Evolutionary conservation across 176 grass and related monocot genomes (phyloP).

Genomic region (Avena atlantica): DNA sequence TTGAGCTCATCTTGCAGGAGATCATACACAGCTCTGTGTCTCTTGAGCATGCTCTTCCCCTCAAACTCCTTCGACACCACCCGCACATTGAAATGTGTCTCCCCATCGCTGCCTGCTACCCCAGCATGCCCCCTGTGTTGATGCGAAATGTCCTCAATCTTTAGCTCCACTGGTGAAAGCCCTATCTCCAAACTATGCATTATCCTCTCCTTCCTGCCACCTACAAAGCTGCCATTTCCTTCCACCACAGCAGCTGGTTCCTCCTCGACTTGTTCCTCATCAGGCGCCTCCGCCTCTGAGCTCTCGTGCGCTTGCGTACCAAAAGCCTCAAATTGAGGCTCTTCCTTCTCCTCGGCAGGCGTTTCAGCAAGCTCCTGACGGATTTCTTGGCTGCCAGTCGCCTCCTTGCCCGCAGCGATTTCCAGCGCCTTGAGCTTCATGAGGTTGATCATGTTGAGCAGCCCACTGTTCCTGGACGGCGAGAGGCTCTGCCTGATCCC

Average conservation of each 20-base stretch:
- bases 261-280: slow-evolving; percentile 32
- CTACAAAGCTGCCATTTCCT: slow-evolving; percentile 35
- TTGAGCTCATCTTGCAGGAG: slow-evolving; percentile 80
- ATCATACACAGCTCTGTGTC: slow-evolving; percentile 83
- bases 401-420: background rate
- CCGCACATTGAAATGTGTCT: slow-evolving; percentile 90
- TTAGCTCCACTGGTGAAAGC: slow-evolving; percentile 58
- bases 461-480: slow-evolving; percentile 73
- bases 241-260: slow-evolving; percentile 22
- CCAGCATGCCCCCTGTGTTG: slow-evolving; percentile 79
- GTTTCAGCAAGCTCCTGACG: background rate
- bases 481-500: slow-evolving; percentile 84
- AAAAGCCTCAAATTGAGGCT: slow-evolving; percentile 41
- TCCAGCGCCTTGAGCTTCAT: slow-evolving; percentile 89
- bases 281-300: background rate
- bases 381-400: slow-evolving; percentile 15
- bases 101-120: slow-evolving; percentile 63
- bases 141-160: slow-evolving; percentile 79
- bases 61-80: slow-evolving; percentile 84
- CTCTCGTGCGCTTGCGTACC: background rate
- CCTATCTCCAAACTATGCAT: slow-evolving; percentile 48
- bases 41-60: slow-evolving; percentile 90
- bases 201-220: slow-evolving; percentile 75
- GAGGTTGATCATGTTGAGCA: slow-evolving; percentile 88
- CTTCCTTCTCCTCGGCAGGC: slow-evolving; percentile 34